Percentiles rank a stretch among this genome's conserved stretches.
phyloP scores from a whole-genome alignment of 1,139 yeast genomes.

The Casaregolazyma lundiana region DNA sequence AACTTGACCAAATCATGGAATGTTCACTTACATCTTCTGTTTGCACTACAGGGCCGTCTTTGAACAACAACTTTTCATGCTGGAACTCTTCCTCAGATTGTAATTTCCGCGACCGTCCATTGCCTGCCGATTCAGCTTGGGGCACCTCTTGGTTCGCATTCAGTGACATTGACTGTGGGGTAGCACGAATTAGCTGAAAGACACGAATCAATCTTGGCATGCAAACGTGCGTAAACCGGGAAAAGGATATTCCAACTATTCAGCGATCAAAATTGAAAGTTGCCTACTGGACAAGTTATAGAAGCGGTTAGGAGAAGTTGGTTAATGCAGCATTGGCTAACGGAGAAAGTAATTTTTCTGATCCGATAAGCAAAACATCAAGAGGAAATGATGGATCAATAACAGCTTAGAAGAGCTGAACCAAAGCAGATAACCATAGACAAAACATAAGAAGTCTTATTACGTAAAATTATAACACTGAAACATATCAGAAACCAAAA shows the following conservation, averaged over 20 bases:
- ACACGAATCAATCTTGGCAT: background rate
- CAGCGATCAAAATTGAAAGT: background rate
- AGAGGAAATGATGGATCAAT: too few relatives aligned
- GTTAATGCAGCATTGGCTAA: too few relatives aligned
- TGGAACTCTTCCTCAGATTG: constrained; percentile 33
- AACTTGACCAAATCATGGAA: constrained; percentile 9
- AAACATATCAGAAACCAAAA: too few relatives aligned
- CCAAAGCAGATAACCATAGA: too few relatives aligned
- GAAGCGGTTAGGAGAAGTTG: too few relatives aligned
- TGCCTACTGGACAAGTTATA: too few relatives aligned
- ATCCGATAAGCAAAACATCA: too few relatives aligned
- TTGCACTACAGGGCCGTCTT: constrained; percentile 30
- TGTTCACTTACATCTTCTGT: constrained; percentile 18
- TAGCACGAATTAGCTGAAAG: too few relatives aligned
- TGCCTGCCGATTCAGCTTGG: background rate
- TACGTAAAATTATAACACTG: too few relatives aligned
- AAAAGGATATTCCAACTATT: background rate
- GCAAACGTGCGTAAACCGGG: background rate
- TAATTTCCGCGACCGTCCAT: constrained; percentile 25
- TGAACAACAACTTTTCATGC: constrained; percentile 26
- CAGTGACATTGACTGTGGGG: background rate
- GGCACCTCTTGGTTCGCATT: constrained; percentile 8
- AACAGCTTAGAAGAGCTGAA: too few relatives aligned
- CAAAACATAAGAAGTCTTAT: too few relatives aligned
- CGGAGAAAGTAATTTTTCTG: too few relatives aligned